phyloP scores from a whole-genome alignment of 2,329 filamentous ascomycete species.

The Neopestalotiopsis sp. region DNA sequence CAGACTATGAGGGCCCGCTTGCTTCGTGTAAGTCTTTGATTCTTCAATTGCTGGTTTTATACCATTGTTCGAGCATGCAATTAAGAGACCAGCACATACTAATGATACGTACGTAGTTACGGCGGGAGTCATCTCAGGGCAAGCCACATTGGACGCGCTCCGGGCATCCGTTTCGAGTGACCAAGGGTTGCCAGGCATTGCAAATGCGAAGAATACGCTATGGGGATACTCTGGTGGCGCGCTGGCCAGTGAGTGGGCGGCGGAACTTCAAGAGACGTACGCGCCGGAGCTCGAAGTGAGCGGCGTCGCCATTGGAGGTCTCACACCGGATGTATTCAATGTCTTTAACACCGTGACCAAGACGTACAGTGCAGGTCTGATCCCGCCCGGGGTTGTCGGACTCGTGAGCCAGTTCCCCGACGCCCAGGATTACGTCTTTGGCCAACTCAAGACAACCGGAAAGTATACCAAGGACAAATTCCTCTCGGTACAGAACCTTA shows the following conservation, averaged over 20 bases:
- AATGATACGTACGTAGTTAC: conserved; percentile 13
- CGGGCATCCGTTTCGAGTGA: conserved; percentile 17
- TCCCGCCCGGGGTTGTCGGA: conserved; percentile 40
- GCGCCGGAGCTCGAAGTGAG: conserved; percentile 57
- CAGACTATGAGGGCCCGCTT: conserved; percentile 51
- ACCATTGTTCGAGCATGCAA: not conserved
- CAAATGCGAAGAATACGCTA: conserved; percentile 41
- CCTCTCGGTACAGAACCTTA: conserved; percentile 28
- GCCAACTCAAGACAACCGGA: conserved; percentile 27
- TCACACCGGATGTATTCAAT: conserved; percentile 46
- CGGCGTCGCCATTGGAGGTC: conserved; percentile 55
- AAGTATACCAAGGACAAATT: conserved; percentile 29
- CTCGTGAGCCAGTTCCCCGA: conserved; percentile 39
- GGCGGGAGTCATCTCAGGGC: conserved; percentile 19
- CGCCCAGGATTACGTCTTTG: conserved; percentile 31
- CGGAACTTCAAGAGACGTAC: conserved; percentile 56
- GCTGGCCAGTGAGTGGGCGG: conserved; percentile 56
- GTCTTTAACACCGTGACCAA: conserved; percentile 42
- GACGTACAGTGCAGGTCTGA: conserved; percentile 36
- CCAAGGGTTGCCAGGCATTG: conserved; percentile 12
- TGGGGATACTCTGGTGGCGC: conserved; percentile 64
- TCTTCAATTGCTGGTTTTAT: not conserved
- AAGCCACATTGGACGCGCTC: conserved; percentile 20
- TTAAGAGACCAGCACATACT: not conserved
- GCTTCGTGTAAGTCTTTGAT: conserved; percentile 39